Evolutionary conservation across 441 rosid genomes (phyloP).

Genomic region (Croton setiger): DNA sequence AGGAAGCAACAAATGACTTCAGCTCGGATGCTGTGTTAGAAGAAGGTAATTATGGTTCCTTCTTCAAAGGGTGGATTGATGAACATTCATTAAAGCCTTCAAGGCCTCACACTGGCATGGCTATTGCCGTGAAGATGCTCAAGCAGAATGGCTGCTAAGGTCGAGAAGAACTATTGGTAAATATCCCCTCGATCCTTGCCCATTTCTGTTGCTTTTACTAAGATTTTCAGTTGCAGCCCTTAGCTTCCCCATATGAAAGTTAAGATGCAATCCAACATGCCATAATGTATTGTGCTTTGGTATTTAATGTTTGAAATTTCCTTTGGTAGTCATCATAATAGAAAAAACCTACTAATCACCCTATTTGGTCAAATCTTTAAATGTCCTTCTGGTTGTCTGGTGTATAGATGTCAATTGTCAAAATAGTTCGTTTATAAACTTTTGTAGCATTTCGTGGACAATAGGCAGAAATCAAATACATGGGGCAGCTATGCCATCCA

Average conservation of each 20-base stretch:
- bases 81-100: constrained; percentile 53
- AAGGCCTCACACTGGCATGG: constrained; percentile 61
- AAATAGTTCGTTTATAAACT: background rate
- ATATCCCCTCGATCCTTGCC: constrained; percentile 20
- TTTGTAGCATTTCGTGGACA: constrained; percentile 1
- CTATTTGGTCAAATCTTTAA: background rate
- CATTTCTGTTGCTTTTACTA: background rate
- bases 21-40: constrained; percentile 73
- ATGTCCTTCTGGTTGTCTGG: background rate
- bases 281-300: background rate
- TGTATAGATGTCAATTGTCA: background rate
- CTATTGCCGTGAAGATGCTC: constrained; percentile 68
- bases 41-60: constrained; percentile 83
- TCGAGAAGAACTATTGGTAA: constrained; percentile 87
- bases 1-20: constrained; percentile 70
- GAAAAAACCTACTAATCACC: background rate
- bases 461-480: constrained; percentile 82
- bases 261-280: background rate
- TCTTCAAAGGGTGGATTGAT: constrained; percentile 85
- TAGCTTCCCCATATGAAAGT: background rate
- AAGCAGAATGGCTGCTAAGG: constrained; percentile 70
- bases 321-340: too few relatives aligned
- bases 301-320: background rate
- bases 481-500: constrained; percentile 77
- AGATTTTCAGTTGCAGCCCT: background rate